Evolutionary conservation across 2,329 filamentous ascomycete genomes (phyloP), one percentile per base, ranked within the genome.

Genomic region (Hysterium pulicare): DNA sequence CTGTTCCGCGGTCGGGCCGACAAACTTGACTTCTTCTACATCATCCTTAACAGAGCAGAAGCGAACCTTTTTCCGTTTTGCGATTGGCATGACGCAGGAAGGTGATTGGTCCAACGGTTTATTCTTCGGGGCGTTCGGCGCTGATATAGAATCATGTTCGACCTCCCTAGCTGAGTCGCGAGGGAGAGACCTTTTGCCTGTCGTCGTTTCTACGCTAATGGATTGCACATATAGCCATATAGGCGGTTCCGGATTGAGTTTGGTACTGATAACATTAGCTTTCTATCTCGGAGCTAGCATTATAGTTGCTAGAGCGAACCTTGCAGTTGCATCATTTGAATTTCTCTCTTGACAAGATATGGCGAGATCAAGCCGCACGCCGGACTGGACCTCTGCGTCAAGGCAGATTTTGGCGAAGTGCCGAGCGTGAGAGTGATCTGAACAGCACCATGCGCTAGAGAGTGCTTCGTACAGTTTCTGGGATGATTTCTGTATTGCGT

Each of bases 141-240:
- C n/a, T 13, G 5, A 24, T 9, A 38, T n/a, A 21, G 38, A 24
- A 6, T 15, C 31, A 10, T 40, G 34, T 2, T n/a, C n/a, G n/a
- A n/a, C n/a, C n/a, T n/a, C n/a, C n/a, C n/a, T n/a, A n/a, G n/a
- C n/a, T n/a, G n/a, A 41, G 22, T 13, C 21, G 8, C 7, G 13
- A 20, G 32, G 23, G 11, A 32, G 33, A 13, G 28, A 17, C 7
- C 9, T 24, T 6, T 26, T 7, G 6, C 11, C n/a, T 11, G 28
- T 15, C 4, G 22, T 35, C 11, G 32, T 24, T 16, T 51, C 41
- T 31, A 47, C 48, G 31, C 45, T 53, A 20, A 53, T 48, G 3
- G 56, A 57, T 16, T 55, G 49, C 4, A 58, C 53, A 31, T 57
- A 52, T 2, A 59, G 39, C 54, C 54, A 58, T 9, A 58, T 54